These are phyloP conservation scores for Xylaria arbuscula DNA, from an alignment of 2,329 filamentous ascomycete genomes.

Conservation along the genomic window DNA sequence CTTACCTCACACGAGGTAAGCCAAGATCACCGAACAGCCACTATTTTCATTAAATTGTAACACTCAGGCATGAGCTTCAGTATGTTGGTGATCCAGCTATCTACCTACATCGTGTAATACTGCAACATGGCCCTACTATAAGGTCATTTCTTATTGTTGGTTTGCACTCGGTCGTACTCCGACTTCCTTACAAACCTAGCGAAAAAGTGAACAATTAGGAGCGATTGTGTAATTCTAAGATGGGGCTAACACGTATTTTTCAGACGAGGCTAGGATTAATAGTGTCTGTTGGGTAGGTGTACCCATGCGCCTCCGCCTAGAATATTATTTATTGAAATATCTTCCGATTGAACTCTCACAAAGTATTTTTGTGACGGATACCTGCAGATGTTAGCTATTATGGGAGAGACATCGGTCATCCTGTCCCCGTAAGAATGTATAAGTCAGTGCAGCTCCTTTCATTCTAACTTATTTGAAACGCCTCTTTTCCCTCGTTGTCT, in stretches of 20 bases:
- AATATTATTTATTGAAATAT: background rate
- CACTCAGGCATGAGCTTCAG: background rate
- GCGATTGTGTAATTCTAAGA: background rate
- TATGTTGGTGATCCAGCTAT: background rate
- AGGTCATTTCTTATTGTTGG: background rate
- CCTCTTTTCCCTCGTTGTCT: background rate
- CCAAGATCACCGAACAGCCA: background rate
- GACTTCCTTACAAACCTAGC: background rate
- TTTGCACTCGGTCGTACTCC: background rate
- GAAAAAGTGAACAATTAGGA: background rate
- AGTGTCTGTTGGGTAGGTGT: background rate
- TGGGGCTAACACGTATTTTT: background rate
- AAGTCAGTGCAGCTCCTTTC: background rate
- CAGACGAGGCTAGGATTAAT: background rate
- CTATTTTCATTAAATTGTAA: background rate
- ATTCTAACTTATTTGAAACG: background rate
- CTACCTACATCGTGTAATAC: background rate
- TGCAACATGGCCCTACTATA: background rate
- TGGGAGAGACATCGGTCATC: background rate
- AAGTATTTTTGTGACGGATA: background rate
- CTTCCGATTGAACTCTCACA: background rate
- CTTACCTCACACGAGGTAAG: background rate
- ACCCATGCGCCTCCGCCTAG: constrained; percentile 5
- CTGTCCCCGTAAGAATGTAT: background rate
- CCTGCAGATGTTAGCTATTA: too few species aligned